Base-by-base conservation (phyloP, 2,329 filamentous ascomycete genomes). In the Epichloe gansuensis region DNA sequence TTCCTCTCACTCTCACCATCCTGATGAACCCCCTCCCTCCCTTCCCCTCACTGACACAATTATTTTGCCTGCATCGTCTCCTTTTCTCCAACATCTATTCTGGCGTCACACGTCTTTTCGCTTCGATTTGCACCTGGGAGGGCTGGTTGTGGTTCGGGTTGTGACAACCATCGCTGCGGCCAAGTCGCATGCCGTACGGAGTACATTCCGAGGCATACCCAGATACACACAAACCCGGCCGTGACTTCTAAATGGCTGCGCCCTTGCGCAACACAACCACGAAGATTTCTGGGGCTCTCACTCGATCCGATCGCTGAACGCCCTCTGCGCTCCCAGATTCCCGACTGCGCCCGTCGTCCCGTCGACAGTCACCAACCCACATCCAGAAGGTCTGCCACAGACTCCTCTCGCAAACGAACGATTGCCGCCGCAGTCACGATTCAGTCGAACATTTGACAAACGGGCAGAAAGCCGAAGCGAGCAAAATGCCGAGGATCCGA, bases 401-500 rank as follows among this genome's bases (percentile, higher is more conserved):
- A 51, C 23, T n/a, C 50, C 56, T 9, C 52, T 53, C n/a, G 51
- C 43, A 31, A 21, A 13, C 13, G 41, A 51, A 17, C 41, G 23
- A 28, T 23, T 44, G 13, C 35, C 54, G 43, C 28, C 55, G 38
- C 55, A 50, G 53, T 55, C 63, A 13, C 65, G 63, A 54, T 70
- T 70, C 52, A 62, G 66, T 56, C 57, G 60, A 25, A 67, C 67
- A 13, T 60, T 58, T n/a, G 54, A 62, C 25, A 58, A 55, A 15
- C 62, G 64, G 62, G 58, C 61, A 49, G 62, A 60, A 48, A 50
- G 56, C 44, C 54, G 57, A 5, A 57, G 61, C 28, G 63, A 67
- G 57, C 67, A 72, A 52, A 68, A 69, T 4, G 69, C 71, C 21
- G 35, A 47, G 21, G 75, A 81, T 57, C 71, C 76, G 52, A 78